Percentiles rank a stretch among this genome's conserved stretches.
These are phyloP conservation scores for Pythium biforme DNA, from an alignment of 352 stramenopile species.

Conservation along the genomic window DNA sequence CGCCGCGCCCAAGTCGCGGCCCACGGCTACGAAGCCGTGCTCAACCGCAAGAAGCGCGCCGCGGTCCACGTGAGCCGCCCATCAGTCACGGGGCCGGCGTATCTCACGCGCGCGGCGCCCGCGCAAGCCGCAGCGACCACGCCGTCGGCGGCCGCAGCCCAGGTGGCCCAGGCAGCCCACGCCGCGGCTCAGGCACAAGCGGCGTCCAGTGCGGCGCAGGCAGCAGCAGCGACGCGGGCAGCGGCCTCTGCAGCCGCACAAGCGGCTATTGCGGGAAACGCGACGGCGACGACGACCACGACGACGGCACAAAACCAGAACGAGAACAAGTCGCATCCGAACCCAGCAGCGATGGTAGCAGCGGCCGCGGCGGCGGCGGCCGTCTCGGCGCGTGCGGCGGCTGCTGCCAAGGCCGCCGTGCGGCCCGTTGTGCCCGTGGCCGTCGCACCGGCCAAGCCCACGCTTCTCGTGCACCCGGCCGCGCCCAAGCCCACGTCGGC, in stretches of 20 bases:
- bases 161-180: background rate
- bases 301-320: background rate
- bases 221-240: no score
- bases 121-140: background rate
- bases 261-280: background rate
- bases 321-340: constrained; percentile 9
- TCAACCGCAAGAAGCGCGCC: constrained; percentile 71
- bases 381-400: constrained; percentile 5
- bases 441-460: constrained; percentile 12
- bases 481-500: constrained; percentile 9
- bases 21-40: constrained; percentile 71
- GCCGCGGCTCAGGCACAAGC: background rate
- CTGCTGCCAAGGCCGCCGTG: constrained; percentile 9
- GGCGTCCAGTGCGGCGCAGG: background rate
- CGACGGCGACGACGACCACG: background rate
- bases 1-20: constrained; percentile 53
- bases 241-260: no score
- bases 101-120: constrained; percentile 17
- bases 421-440: background rate
- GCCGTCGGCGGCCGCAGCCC: constrained; percentile 2
- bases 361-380: constrained; percentile 7
- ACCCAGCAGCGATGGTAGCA: constrained; percentile 4
- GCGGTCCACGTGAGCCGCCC: constrained; percentile 19
- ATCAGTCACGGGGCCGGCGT: constrained; percentile 22
- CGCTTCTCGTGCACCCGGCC: constrained; percentile 5